Percentiles rank a stretch among this genome's conserved stretches.
Conservation (phyloP, 805 yeast genomes). For the Blastobotrys chiropterorum region DNA sequence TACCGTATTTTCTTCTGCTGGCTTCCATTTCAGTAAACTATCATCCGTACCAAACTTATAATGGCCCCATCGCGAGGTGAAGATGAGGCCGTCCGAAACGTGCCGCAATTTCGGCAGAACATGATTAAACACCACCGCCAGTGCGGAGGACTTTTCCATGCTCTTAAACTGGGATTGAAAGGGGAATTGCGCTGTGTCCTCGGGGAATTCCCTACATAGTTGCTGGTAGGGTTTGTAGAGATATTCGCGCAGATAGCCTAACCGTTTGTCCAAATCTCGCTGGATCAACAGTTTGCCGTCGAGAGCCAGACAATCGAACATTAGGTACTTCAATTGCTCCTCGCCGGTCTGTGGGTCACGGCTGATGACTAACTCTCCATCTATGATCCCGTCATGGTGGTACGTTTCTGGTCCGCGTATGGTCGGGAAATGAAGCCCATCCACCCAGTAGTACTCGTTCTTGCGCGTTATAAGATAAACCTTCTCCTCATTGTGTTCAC, state of each 20-base stretch:
- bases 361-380: conserved; percentile 80
- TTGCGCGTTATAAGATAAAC: conserved; percentile 84
- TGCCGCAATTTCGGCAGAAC: conserved; percentile 63
- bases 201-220: conserved; percentile 63
- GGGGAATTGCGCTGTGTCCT: conserved; percentile 68
- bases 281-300: conserved; percentile 67
- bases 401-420: conserved; percentile 53
- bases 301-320: conserved; percentile 85
- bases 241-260: conserved; percentile 78
- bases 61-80: conserved; percentile 85
- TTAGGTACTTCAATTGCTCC: conserved; percentile 61
- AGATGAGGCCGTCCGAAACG: conserved; percentile 87
- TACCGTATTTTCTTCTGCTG: conserved; percentile 89
- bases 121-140: conserved; percentile 54
- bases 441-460: conserved; percentile 76
- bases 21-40: conserved; percentile 90
- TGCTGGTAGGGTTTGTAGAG: conserved; percentile 78
- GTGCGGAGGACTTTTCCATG: conserved; percentile 78
- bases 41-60: conserved; percentile 86
- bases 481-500: conserved; percentile 74
- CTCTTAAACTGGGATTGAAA: conserved; percentile 81
- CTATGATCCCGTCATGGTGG: conserved; percentile 73
- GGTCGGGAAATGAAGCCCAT: conserved; percentile 72
- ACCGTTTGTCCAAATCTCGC: conserved; percentile 68
- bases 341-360: conserved; percentile 42